Base-by-base conservation (phyloP, 164 flowering plant genomes). In the Piper betle region DNA sequence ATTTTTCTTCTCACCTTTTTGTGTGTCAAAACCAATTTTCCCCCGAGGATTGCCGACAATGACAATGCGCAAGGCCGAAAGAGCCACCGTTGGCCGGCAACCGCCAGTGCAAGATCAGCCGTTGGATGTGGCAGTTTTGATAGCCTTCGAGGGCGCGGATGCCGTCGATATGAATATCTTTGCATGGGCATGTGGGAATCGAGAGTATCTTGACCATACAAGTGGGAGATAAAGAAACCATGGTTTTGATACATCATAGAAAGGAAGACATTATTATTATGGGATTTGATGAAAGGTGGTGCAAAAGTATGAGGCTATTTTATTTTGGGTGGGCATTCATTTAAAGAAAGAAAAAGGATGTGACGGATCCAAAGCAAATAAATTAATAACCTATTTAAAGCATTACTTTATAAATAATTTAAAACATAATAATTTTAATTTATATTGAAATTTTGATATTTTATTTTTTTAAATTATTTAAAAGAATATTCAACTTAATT, bases 31-130 rank as follows among this genome's bases (percentile, higher is more conserved):
- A 10, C 11, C 6, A 20, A 42, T 59, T 33, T 43, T 59, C n/a
- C n/a, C n/a, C n/a, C 62, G 53, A n/a, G 43, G 42, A 42, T 60
- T 60, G 62, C 62, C 62, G 62, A 60, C 62, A 60, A 60, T 38
- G 53, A n/a, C 53, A 43, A 16, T 42, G 46, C 17, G 62, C 62
- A 17, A 59, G 50, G n/a, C 52, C 62, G 33, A 59, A 37, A 17
- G 52, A 8, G 50, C 43, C 43, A 60, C 62, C 19, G 52, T 60
- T 16, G 62, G 62, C 33, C 33, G 33, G 62, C 62, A 60, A 18
- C 62, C 62, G 62, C 38, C 62, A 37, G 43, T 60, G 52, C 52
- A 43, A 60, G 25, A 4, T 43, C 20, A 6, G 37, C 62, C 62
- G 38, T 60, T 43, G 53, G 62, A 60, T 60, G 10, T 6, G 59